These are phyloP conservation scores for Rhodotorula graminis DNA, from an alignment of 768 basidiomycete species.

Conservation along the genomic window DNA sequence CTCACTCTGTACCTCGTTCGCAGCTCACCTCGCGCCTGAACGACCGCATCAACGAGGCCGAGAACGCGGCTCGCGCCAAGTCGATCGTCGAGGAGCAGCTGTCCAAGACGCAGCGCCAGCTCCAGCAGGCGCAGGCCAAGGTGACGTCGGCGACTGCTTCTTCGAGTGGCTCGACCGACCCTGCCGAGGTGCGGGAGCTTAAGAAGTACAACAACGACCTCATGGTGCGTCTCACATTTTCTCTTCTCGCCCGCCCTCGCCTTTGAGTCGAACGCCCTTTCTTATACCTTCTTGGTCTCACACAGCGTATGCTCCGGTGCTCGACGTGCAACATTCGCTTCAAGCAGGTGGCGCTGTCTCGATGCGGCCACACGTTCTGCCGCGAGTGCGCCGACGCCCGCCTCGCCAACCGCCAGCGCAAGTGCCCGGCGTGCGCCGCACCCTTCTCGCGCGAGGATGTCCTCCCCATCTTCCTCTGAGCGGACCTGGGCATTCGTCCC, in stretches of 20 bases:
- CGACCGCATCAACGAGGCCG: slow-evolving; percentile 43
- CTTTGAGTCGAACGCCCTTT: too few species aligned
- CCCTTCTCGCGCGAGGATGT: slow-evolving; percentile 80
- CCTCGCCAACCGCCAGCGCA: slow-evolving; percentile 80
- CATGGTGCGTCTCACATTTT: slow-evolving; percentile 39
- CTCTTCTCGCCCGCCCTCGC: neutral
- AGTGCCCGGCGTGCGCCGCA: slow-evolving; percentile 83
- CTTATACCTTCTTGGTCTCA: too few species aligned
- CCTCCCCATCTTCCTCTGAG: slow-evolving; percentile 56
- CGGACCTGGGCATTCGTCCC: neutral
- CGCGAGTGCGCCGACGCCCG: slow-evolving; percentile 70
- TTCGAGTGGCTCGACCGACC: slow-evolving; percentile 43
- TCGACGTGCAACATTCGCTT: slow-evolving; percentile 65
- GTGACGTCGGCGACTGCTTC: slow-evolving; percentile 28
- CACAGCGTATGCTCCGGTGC: slow-evolving; percentile 75
- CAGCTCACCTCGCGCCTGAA: slow-evolving; percentile 44
- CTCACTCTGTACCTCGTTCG: neutral
- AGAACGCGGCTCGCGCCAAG: slow-evolving; percentile 42
- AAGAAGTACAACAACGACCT: slow-evolving; percentile 40
- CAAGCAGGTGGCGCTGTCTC: slow-evolving; percentile 22
- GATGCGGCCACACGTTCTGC: slow-evolving; percentile 44
- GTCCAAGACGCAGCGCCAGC: slow-evolving; percentile 44
- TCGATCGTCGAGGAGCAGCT: slow-evolving; percentile 45
- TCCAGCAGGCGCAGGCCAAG: slow-evolving; percentile 44
- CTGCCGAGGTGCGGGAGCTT: slow-evolving; percentile 38